Evolutionary conservation across 2,329 filamentous ascomycete species (phyloP).

Genomic region (Parastagonospora nodorum): DNA sequence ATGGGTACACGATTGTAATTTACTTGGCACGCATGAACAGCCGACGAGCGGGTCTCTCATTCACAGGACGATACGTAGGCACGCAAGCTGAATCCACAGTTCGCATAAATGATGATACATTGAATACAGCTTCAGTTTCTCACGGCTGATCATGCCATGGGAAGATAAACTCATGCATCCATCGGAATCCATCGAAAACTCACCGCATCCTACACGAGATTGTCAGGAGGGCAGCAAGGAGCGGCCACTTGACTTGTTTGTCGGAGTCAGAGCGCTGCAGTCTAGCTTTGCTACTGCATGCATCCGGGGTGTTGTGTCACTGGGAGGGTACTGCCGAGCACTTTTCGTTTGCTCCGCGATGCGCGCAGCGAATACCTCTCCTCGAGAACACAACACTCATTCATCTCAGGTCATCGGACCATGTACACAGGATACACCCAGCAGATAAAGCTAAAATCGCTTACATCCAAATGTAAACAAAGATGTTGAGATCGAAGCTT

Average conservation of each 20-base stretch:
- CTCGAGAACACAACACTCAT: constrained; percentile 14
- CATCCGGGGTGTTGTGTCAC: background rate
- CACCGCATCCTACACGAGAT: background rate
- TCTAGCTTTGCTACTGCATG: background rate
- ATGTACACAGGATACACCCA: constrained; percentile 3
- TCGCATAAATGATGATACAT: background rate
- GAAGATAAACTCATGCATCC: background rate
- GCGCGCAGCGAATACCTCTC: background rate
- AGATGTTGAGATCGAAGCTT: background rate
- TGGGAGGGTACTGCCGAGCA: background rate
- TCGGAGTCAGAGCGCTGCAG: background rate
- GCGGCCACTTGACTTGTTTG: background rate
- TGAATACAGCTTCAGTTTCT: background rate
- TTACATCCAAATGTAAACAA: no score
- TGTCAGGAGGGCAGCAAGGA: background rate
- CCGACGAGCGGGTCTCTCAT: background rate
- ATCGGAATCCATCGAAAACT: no score
- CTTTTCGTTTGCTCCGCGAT: background rate
- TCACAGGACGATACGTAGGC: background rate
- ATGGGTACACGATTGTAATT: constrained; percentile 6
- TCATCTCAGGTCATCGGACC: constrained; percentile 20
- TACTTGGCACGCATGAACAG: constrained; percentile 1
- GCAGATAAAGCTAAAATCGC: no score
- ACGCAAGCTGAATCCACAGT: background rate
- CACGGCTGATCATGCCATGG: background rate